phyloP scores from a whole-genome alignment of 1,284 basidiomycete genomes.

The Polyporus tsugae region DNA sequence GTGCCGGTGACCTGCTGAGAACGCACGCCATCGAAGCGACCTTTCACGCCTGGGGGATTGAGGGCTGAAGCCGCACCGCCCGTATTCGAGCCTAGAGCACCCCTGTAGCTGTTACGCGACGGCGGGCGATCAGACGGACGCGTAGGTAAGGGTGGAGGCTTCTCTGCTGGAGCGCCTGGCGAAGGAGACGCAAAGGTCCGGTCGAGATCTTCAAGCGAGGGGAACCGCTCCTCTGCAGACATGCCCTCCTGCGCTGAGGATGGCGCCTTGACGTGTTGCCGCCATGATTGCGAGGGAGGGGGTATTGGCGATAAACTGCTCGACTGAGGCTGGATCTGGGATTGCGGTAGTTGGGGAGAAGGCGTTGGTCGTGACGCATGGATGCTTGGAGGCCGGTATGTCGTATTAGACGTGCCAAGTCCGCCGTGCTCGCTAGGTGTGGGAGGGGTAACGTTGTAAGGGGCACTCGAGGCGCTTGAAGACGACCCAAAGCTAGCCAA shows the following conservation, averaged over 20 bases:
- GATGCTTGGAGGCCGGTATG: conserved; percentile 43
- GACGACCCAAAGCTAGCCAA: conserved; percentile 56
- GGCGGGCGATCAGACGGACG: conserved; percentile 25
- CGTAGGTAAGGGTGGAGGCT: conserved; percentile 12
- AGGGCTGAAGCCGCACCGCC: conserved; percentile 8
- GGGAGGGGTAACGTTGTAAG: conserved; percentile 33
- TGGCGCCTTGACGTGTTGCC: conserved; percentile 31
- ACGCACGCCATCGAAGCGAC: conserved; percentile 39
- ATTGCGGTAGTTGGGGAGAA: conserved; percentile 43
- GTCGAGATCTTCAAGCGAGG: conserved; percentile 81
- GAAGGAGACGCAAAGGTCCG: conserved; percentile 55
- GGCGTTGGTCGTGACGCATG: conserved; percentile 61
- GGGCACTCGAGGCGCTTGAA: conserved; percentile 27
- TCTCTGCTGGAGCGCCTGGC: conserved; percentile 20
- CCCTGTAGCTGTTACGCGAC: conserved; percentile 28
- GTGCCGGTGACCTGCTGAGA: conserved; percentile 65
- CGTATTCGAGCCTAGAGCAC: not conserved
- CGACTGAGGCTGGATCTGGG: conserved; percentile 36
- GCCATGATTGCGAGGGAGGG: conserved; percentile 35
- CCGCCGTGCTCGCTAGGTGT: conserved; percentile 31
- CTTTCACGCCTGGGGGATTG: conserved; percentile 20
- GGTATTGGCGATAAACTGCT: conserved; percentile 34
- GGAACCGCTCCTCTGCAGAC: conserved; percentile 73
- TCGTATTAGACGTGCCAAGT: conserved; percentile 39
- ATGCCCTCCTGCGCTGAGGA: conserved; percentile 48